Evolutionary conservation across 139 green algal species (phyloP).

Genomic region (Prasinococcaceae sp.): DNA sequence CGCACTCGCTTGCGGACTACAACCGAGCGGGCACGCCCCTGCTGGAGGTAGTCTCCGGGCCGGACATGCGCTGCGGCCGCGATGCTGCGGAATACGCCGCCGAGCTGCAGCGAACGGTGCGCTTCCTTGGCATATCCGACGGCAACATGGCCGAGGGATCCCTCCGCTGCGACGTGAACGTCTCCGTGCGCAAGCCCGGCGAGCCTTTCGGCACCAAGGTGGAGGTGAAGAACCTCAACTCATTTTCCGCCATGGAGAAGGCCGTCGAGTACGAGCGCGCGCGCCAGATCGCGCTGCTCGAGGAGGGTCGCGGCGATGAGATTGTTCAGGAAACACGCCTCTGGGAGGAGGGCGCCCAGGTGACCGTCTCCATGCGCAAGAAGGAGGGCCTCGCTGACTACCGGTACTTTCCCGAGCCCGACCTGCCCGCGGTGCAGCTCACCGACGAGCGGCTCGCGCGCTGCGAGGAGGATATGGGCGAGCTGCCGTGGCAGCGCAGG

Average conservation of each 20-base stretch:
- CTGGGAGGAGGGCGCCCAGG: slow-evolving; percentile 67
- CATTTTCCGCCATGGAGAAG: slow-evolving; percentile 82
- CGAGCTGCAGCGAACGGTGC: slow-evolving; percentile 77
- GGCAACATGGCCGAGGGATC: slow-evolving; percentile 69
- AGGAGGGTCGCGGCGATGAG: slow-evolving; percentile 40
- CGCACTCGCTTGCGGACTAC: slow-evolving; percentile 60
- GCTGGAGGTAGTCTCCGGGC: slow-evolving; percentile 79
- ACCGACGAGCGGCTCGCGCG: slow-evolving; percentile 8
- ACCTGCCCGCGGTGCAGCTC: slow-evolving; percentile 57
- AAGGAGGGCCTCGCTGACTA: slow-evolving; percentile 97
- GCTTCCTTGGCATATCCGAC: slow-evolving; percentile 67
- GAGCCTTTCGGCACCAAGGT: slow-evolving; percentile 76
- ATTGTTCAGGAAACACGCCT: slow-evolving; percentile 87
- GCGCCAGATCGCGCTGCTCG: slow-evolving; percentile 53
- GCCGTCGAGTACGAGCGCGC: slow-evolving; percentile 87
- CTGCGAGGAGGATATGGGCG: slow-evolving; percentile 43
- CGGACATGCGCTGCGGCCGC: slow-evolving; percentile 71
- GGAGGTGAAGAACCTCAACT: slow-evolving; percentile 99
- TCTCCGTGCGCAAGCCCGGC: slow-evolving; percentile 38
- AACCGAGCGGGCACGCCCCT: slow-evolving; percentile 86
- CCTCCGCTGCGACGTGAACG: slow-evolving; percentile 88
- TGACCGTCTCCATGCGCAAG: slow-evolving; percentile 21
- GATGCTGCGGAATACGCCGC: slow-evolving; percentile 81
- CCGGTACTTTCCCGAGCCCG: slow-evolving; percentile 94
- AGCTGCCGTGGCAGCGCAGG: slow-evolving; percentile 60